Evolutionary conservation across 2,329 filamentous ascomycete species (phyloP).

Genomic region (Penicillium decumbens): DNA sequence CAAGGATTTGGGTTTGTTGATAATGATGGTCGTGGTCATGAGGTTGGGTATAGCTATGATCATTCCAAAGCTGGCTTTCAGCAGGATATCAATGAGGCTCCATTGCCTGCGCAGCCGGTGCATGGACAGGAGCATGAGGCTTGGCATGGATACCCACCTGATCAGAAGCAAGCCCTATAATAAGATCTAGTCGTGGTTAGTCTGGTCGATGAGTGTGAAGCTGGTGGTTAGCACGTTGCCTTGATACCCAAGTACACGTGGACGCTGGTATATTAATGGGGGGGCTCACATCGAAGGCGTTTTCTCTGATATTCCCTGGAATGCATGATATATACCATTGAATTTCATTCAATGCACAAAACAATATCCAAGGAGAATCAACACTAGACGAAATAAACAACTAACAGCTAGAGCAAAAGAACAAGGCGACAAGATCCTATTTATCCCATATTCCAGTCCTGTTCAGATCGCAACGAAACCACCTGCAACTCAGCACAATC

Average conservation of each 20-base stretch:
- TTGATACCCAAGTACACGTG: background rate
- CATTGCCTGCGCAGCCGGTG: background rate
- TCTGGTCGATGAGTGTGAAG: background rate
- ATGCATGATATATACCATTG: background rate
- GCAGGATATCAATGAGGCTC: conserved; percentile 11
- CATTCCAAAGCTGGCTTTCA: conserved; percentile 8
- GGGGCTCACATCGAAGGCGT: background rate
- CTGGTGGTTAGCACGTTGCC: background rate
- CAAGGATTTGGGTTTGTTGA: conserved; percentile 27
- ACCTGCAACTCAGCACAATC: background rate
- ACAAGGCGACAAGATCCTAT: background rate
- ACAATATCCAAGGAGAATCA: background rate
- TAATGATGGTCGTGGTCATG: conserved; percentile 25
- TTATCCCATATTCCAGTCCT: background rate
- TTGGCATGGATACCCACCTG: conserved; percentile 2
- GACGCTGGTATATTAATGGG: background rate
- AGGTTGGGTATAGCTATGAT: conserved; percentile 16
- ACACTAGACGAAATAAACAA: too few species aligned
- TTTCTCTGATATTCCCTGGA: background rate
- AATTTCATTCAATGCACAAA: too few species aligned
- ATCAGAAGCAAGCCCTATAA: conserved; percentile 9
- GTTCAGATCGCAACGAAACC: background rate
- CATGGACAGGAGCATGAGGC: background rate
- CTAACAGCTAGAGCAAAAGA: background rate
- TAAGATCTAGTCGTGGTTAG: background rate